phyloP scores from a whole-genome alignment of 176 grass and related monocot genomes.

The Metroxylon sagu region DNA sequence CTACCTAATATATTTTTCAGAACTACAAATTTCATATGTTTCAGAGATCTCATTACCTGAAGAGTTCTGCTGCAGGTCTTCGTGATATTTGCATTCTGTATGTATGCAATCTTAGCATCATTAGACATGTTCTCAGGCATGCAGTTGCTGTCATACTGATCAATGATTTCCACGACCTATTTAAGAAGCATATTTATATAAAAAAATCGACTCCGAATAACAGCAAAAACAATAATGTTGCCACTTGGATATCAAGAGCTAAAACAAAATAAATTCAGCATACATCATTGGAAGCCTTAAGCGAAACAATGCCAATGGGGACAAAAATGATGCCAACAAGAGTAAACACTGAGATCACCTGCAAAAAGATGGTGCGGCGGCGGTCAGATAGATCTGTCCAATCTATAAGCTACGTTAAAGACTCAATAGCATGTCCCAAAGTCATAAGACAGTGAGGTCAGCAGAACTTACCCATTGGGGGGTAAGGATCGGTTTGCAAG shows the following conservation, averaged over 20 bases:
- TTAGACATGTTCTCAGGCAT: conserved; percentile 39
- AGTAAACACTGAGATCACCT: conserved; percentile 90
- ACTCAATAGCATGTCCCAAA: not conserved
- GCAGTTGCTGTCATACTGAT: conserved; percentile 66
- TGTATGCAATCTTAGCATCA: conserved; percentile 60
- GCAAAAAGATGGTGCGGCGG: conserved; percentile 8
- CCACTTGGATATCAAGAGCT: not conserved
- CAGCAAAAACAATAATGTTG: not conserved
- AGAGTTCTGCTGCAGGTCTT: conserved; percentile 79
- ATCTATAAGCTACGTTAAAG: not conserved
- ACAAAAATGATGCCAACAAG: conserved; percentile 68
- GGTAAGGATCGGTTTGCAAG: conserved; percentile 95
- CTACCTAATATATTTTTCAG: not conserved
- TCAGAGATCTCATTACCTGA: conserved; percentile 29
- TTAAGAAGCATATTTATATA: conserved; percentile 1
- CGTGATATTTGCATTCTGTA: conserved; percentile 28
- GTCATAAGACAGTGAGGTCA: no score
- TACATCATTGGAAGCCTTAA: conserved; percentile 69
- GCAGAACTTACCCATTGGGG: conserved; percentile 69
- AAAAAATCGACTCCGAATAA: conserved; percentile 6
- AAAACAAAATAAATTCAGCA: conserved; percentile 1
- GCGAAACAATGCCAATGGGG: conserved; percentile 61
- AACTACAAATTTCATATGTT: not conserved
- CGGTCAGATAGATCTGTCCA: not conserved
- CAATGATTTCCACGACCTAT: conserved; percentile 88